phyloP scores from a whole-genome alignment of 108 stramenopile species.

The Ochromonas danica region DNA sequence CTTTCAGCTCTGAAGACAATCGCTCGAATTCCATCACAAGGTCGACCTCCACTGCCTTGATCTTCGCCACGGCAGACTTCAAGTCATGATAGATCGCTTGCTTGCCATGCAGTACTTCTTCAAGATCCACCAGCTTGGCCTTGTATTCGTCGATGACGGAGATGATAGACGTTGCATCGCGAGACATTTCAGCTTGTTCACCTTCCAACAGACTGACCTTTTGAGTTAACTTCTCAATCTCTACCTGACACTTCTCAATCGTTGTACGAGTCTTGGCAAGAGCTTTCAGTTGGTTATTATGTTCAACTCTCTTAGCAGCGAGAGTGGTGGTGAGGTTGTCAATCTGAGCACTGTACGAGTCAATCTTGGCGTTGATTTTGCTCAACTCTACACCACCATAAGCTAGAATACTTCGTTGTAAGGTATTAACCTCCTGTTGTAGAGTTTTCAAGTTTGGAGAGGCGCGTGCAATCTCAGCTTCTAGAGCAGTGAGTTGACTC shows the following conservation, averaged over 20 bases:
- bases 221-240: slow-evolving; percentile 55
- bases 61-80: slow-evolving; percentile 38
- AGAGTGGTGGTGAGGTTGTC: neutral
- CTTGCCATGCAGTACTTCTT: slow-evolving; percentile 46
- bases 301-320: neutral
- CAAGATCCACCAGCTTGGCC: neutral
- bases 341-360: neutral
- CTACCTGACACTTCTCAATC: slow-evolving; percentile 65
- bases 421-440: slow-evolving; percentile 59
- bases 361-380: neutral
- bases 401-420: slow-evolving; percentile 80
- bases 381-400: slow-evolving; percentile 75
- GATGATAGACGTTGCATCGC: neutral
- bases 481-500: slow-evolving; percentile 36
- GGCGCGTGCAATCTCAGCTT: neutral
- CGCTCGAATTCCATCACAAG: slow-evolving; percentile 58
- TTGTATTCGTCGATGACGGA: neutral
- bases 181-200: slow-evolving; percentile 51
- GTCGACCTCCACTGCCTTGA: slow-evolving; percentile 73
- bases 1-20: slow-evolving; percentile 12
- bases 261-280: slow-evolving; percentile 59
- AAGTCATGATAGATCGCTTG: neutral
- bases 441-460: neutral
- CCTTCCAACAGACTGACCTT: slow-evolving; percentile 43
- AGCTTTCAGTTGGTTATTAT: slow-evolving; percentile 53